These are phyloP conservation scores for Monilinia polystroma DNA, from an alignment of 2,329 filamentous ascomycete species.

Conservation along the genomic window DNA sequence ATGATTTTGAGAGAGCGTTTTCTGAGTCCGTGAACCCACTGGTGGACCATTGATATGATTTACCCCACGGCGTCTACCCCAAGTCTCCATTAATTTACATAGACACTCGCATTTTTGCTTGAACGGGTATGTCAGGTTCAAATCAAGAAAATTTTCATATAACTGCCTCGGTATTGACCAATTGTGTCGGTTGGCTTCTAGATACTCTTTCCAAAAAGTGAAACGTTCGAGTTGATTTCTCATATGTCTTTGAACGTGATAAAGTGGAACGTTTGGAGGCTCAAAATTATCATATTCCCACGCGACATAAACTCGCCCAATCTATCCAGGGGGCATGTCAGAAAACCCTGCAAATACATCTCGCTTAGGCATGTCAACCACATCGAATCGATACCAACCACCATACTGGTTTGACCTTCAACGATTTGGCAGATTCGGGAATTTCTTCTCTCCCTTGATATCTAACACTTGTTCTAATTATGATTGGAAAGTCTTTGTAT, in stretches of 20 bases:
- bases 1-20: too few relatives aligned
- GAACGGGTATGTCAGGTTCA: too few relatives aligned
- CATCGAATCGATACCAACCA: slow-evolving; percentile 1
- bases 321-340: not conserved
- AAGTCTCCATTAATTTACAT: not conserved
- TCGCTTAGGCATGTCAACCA: slow-evolving; percentile 6
- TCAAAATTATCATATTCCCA: not conserved
- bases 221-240: not conserved
- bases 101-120: not conserved
- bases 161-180: not conserved
- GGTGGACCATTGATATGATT: too few relatives aligned
- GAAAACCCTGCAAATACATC: not conserved
- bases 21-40: too few relatives aligned
- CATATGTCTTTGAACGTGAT: too few relatives aligned
- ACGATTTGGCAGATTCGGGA: not conserved
- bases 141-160: too few relatives aligned
- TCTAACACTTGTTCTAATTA: not conserved
- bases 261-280: not conserved
- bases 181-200: not conserved
- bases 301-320: slow-evolving; percentile 1
- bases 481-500: not conserved
- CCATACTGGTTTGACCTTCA: not conserved
- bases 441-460: not conserved
- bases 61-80: too few relatives aligned
- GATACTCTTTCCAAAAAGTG: not conserved